Conservation (phyloP, 1,139 yeast genomes). For the Debaryomycetaceae sp. region DNA sequence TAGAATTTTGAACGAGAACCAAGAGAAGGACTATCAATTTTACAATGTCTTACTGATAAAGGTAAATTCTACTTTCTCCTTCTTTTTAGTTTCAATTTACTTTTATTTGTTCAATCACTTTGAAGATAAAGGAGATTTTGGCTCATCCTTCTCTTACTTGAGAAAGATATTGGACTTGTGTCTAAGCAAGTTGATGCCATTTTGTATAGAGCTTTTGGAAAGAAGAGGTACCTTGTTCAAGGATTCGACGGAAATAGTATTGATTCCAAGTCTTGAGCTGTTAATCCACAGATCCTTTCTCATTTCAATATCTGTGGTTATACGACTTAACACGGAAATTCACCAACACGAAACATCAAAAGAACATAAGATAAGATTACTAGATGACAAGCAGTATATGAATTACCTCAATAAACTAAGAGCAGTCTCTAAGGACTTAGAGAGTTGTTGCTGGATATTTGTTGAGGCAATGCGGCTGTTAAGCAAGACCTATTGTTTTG, state of each 20-base stretch:
- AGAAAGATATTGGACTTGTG: slow-evolving; percentile 25
- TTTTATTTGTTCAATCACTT: slow-evolving; percentile 37
- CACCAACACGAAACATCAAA: slow-evolving; percentile 4
- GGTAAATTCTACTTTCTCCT: slow-evolving; percentile 19
- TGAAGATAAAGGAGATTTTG: slow-evolving; percentile 23
- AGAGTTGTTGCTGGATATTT: too few relatives aligned
- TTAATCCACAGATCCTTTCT: slow-evolving; percentile 29
- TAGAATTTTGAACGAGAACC: slow-evolving; percentile 1
- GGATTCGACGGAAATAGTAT: slow-evolving; percentile 28
- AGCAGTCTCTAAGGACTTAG: too few relatives aligned
- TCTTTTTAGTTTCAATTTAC: slow-evolving; percentile 21
- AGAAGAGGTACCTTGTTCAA: slow-evolving; percentile 15
- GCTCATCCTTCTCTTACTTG: slow-evolving; percentile 26
- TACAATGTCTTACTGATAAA: slow-evolving; percentile 17
- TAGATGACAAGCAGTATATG: not conserved
- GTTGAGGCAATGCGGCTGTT: too few relatives aligned
- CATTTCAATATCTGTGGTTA: slow-evolving; percentile 18
- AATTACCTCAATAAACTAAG: not conserved
- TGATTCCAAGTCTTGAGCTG: slow-evolving; percentile 35
- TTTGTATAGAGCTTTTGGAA: slow-evolving; percentile 23
- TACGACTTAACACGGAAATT: slow-evolving; percentile 13
- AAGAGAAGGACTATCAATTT: not conserved
- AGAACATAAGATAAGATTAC: too few relatives aligned
- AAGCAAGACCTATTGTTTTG: too few relatives aligned
- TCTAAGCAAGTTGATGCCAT: slow-evolving; percentile 30